A percentile compares a stretch with the other conserved stretches of the same genome.
Conservation (phyloP, 192 early-diverging fungal species). For the Coemansia sp. region DNA sequence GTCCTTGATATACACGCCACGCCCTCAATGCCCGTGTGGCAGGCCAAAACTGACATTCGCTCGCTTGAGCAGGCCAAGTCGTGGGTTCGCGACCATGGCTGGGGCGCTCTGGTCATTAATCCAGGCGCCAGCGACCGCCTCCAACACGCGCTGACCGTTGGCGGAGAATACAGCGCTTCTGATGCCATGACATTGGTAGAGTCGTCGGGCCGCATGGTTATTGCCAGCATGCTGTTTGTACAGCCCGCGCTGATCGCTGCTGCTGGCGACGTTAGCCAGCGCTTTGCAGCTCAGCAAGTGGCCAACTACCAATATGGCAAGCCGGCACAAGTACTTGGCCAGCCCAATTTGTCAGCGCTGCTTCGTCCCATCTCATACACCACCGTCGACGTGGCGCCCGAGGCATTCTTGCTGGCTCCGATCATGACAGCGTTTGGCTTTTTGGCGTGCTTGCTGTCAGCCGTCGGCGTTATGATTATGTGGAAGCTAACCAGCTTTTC, state of each 20-base stretch:
- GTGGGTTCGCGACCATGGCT: constrained; percentile 30
- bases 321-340: not conserved
- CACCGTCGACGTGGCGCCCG: constrained; percentile 29
- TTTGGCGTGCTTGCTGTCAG: constrained; percentile 19
- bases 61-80: constrained; percentile 20
- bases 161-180: constrained; percentile 23
- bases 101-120: constrained; percentile 53
- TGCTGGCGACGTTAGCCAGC: constrained; percentile 9
- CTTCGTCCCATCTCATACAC: constrained; percentile 33
- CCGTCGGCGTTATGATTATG: constrained; percentile 38
- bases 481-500: constrained; percentile 47
- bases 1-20: constrained; percentile 20
- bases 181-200: constrained; percentile 38
- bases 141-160: constrained; percentile 18
- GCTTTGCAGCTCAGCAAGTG: constrained; percentile 32
- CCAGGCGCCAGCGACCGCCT: constrained; percentile 25
- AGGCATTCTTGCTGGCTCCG: constrained; percentile 29
- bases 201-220: constrained; percentile 25
- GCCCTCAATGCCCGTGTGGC: constrained; percentile 31
- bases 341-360: constrained; percentile 21
- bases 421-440: constrained; percentile 40
- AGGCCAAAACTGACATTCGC: not conserved
- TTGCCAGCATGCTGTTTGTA: constrained; percentile 34
- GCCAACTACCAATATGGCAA: not conserved
- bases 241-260: constrained; percentile 20